Evolutionary conservation across 768 basidiomycete species (phyloP).

Genomic region (Lactarius evosmus): DNA sequence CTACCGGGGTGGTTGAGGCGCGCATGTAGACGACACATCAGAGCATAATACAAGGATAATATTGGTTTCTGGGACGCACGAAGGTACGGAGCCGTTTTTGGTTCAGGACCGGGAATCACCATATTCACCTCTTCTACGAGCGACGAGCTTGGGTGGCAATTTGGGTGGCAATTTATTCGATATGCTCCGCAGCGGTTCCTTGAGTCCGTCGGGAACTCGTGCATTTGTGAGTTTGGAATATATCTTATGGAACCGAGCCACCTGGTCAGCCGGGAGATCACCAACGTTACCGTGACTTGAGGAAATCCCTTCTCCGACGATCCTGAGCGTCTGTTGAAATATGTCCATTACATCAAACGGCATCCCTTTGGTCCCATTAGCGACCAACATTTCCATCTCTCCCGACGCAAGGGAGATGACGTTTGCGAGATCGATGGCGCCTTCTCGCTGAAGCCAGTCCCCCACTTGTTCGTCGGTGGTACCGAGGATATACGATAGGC

Average conservation of each 20-base stretch:
- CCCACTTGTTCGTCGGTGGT: neutral
- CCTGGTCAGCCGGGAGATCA: too few relatives aligned
- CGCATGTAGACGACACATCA: neutral
- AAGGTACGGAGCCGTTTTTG: neutral
- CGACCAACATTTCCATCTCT: neutral
- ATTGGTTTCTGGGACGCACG: neutral
- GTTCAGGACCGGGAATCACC: neutral
- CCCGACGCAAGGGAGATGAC: neutral
- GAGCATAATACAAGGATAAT: neutral
- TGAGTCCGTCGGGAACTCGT: neutral
- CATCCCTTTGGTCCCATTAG: neutral
- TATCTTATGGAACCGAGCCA: neutral
- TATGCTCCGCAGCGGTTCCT: neutral
- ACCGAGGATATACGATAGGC: neutral
- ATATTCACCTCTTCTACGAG: neutral
- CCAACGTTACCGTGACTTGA: neutral
- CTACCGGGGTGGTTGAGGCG: too few relatives aligned
- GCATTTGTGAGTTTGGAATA: neutral
- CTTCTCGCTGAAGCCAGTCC: neutral
- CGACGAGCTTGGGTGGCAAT: neutral
- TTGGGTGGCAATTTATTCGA: neutral
- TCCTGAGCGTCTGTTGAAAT: neutral
- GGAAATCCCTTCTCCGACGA: neutral
- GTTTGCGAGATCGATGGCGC: neutral
- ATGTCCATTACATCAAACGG: neutral